Evolutionary conservation across 345 rosid species (phyloP), one percentile per base, ranked within the genome.

Genomic region (Triadica sebifera): DNA sequence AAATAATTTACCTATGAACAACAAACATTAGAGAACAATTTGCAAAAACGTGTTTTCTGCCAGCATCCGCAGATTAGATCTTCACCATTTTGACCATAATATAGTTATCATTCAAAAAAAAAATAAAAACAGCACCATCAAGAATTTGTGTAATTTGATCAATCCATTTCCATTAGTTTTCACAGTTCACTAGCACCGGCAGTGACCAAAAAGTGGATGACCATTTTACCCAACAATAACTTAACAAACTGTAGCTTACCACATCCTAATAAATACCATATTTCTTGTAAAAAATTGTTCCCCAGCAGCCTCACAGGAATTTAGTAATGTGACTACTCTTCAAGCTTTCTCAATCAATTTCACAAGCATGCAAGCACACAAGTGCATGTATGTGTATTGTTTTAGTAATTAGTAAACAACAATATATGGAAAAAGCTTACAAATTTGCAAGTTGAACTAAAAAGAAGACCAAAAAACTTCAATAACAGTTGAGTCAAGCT

Each of bases 71-170:
- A 52, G 4, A 43, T 29, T 49, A 51, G 24, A 68, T 4, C 34
- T 29, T 29, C 19, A 49, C 43, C 12, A 24, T 17, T 50, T 68
- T 50, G 13, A 58, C 16, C 25, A 58, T 2, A 58, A 11, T 24
- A 4, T 29, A 13, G 5, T 45, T 24, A 55, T 43, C 9, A 25
- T 47, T 46, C 6, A 51, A 50, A 37, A 51, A 8, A 50, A 1
- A 43, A 43, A 41, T 41, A 41, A 1, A 1, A 10, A 43, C 34
- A 29, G 34, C 34, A 29, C 34, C 34, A 43, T 17, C 22, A 68
- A 78, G 13, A 56, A 55, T 67, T 38, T 29, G 53, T 60, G 39
- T 70, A 68, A 56, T 47, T 37, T 12, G 47, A 52, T 64, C 67
- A 57, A 17, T 34, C 46, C 8, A 59, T 47, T 75, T 71, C 38